Conservation (phyloP, 2,329 filamentous ascomycete genomes). For the Anisogramma anomala region DNA sequence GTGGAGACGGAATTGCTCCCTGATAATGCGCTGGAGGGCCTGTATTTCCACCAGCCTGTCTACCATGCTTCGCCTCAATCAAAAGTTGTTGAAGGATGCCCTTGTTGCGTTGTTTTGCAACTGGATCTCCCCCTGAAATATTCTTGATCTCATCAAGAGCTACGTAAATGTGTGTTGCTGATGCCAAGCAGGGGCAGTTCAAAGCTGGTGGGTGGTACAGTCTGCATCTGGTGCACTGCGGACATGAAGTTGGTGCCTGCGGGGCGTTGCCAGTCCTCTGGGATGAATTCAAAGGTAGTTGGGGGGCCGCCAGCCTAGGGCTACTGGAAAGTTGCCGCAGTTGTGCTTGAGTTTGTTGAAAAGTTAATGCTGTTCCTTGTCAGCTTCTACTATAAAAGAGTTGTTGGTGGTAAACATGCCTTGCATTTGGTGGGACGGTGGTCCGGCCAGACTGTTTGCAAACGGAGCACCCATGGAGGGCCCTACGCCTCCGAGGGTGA, state of each 20-base stretch:
- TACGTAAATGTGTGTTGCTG: constrained; percentile 49
- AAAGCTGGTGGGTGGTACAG: constrained; percentile 45
- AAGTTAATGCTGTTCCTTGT: not conserved
- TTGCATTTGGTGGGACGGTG: not conserved
- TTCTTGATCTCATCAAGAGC: constrained; percentile 53
- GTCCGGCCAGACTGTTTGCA: not conserved
- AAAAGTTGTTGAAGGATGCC: constrained; percentile 7
- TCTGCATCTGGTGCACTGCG: constrained; percentile 54
- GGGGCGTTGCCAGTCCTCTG: not conserved
- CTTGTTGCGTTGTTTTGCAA: not conserved
- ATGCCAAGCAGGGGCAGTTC: constrained; percentile 50
- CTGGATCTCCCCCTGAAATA: constrained; percentile 6
- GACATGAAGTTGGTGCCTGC: constrained; percentile 35
- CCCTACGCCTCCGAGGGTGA: not conserved
- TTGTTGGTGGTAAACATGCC: not conserved
- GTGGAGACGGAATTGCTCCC: not conserved
- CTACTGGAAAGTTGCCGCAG: not conserved
- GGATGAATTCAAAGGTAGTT: not conserved
- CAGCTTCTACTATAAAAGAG: not conserved
- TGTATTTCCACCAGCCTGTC: not conserved
- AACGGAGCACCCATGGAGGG: not conserved
- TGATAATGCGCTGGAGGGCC: not conserved
- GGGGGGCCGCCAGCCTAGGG: not conserved
- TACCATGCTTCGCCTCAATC: not conserved
- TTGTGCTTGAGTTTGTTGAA: not conserved